phyloP scores from a whole-genome alignment of 1,284 basidiomycete species.

The Tylopilus sp. region DNA sequence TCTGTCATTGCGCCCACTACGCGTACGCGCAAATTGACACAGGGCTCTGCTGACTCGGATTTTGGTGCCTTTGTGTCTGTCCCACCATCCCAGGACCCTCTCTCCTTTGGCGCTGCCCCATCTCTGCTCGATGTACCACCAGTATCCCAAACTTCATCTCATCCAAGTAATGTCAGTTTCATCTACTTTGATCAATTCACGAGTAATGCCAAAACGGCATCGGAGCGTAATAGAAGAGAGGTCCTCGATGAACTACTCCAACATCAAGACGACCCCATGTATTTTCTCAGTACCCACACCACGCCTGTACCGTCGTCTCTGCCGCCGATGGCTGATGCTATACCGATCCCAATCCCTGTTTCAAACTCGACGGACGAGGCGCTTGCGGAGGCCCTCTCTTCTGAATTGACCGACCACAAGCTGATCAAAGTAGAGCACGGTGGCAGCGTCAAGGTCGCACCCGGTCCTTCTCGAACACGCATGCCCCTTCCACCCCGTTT shows the following conservation, averaged over 20 bases:
- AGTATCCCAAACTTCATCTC: background rate
- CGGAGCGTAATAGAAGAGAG: slow-evolving; percentile 60
- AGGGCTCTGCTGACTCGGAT: slow-evolving; percentile 60
- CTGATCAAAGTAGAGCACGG: slow-evolving; percentile 13
- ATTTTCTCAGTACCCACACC: slow-evolving; percentile 51
- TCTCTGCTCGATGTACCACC: background rate
- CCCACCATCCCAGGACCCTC: slow-evolving; percentile 66
- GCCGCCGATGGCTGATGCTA: background rate
- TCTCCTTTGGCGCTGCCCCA: slow-evolving; percentile 38
- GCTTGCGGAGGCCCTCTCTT: slow-evolving; percentile 32
- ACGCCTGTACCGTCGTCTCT: background rate
- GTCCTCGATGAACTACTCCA: slow-evolving; percentile 71
- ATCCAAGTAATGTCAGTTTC: slow-evolving; percentile 42
- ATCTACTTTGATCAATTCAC: slow-evolving; percentile 71
- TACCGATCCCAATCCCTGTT: background rate
- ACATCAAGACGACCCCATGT: slow-evolving; percentile 76
- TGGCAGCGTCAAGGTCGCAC: slow-evolving; percentile 31
- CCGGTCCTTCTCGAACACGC: slow-evolving; percentile 20
- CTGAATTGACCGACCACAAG: slow-evolving; percentile 25
- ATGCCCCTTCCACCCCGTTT: slow-evolving; percentile 38
- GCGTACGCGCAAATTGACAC: slow-evolving; percentile 20
- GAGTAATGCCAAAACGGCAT: slow-evolving; percentile 62
- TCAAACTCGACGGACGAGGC: slow-evolving; percentile 27
- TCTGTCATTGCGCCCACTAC: slow-evolving; percentile 10
- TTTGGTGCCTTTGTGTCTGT: slow-evolving; percentile 80